These are phyloP conservation scores for Geranomyces michiganensis DNA, from an alignment of 192 early-diverging fungal genomes.

Conservation along the genomic window DNA sequence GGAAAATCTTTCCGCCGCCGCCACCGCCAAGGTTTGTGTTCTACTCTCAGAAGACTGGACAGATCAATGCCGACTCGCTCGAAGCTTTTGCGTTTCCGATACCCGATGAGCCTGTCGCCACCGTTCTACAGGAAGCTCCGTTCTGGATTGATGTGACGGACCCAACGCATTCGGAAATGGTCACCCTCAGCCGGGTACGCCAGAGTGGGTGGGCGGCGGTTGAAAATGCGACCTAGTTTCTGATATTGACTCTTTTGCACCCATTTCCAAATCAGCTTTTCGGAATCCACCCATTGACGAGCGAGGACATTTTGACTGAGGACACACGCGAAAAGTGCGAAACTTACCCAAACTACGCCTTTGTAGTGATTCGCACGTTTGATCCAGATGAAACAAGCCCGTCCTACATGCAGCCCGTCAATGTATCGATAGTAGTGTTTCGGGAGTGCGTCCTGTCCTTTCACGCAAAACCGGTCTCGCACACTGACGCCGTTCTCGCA, in stretches of 20 bases:
- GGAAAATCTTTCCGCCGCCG: slow-evolving; percentile 11
- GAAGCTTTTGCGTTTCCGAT: slow-evolving; percentile 36
- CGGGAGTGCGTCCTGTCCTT: slow-evolving; percentile 69
- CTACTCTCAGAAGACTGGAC: slow-evolving; percentile 42
- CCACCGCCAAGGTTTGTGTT: slow-evolving; percentile 41
- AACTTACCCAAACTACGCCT: slow-evolving; percentile 88
- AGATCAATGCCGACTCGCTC: slow-evolving; percentile 27
- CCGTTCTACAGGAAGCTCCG: slow-evolving; percentile 37
- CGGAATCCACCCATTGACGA: slow-evolving; percentile 85
- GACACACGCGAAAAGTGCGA: slow-evolving; percentile 96
- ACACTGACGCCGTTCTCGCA: slow-evolving; percentile 81
- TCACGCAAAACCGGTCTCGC: slow-evolving; percentile 75
- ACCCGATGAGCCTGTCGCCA: slow-evolving; percentile 8
- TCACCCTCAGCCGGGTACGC: slow-evolving; percentile 31
- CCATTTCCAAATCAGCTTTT: slow-evolving; percentile 72
- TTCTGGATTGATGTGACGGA: slow-evolving; percentile 61
- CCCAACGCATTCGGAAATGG: slow-evolving; percentile 50
- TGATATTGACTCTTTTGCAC: not conserved
- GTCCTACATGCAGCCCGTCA: slow-evolving; percentile 58
- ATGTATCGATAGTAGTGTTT: slow-evolving; percentile 58
- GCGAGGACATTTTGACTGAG: slow-evolving; percentile 87
- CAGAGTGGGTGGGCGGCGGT: not conserved
- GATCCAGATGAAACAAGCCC: slow-evolving; percentile 45
- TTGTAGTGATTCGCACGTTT: slow-evolving; percentile 79
- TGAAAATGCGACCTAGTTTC: not conserved